Base-by-base conservation (phyloP, 805 yeast genomes). In the Zygosaccharomyces bisporus region DNA sequence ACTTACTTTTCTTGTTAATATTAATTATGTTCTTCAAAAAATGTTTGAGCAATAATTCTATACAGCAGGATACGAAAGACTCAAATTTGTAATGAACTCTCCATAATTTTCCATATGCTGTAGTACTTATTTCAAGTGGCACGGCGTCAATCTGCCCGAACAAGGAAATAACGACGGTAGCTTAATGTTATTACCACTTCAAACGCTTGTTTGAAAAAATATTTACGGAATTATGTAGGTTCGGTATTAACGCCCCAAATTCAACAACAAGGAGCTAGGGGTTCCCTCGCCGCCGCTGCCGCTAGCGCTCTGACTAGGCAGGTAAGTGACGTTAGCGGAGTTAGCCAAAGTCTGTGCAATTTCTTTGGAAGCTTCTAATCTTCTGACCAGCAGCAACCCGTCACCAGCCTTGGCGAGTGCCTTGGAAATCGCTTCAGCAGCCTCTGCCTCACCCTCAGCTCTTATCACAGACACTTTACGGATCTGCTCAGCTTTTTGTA, bases 381-480 rank as follows among this genome's bases (percentile, higher is more conserved):
- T 80, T 76, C 99, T 80, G 58, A 93, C 90, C 73, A 86, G 77
- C 62, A 93, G 74, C 56, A 93, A 75, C 54, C 98, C 98, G 62
- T 93, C 98, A 66, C 99, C 99, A 18, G 95, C 89, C 72, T 89
- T 90, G 43, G 83, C 79, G 54, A 93, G 77, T 4, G 98, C 97
- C 68, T 82, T 86, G 27, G 96, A 88, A 51, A 93, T 93, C 49
- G 81, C 81, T 49, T 93, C 98, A 3, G 99, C 99, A 46, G 96
- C 88, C 68, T 93, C 98, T 40, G 99, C 99, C 71, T 93, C 99
- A 70, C 98, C 99, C 70, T 93, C 99, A 21, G 99, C 99, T 60
- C 98, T 81, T 55, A 93, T 90, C 58, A 93, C 88, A 38, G 86
- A 73, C 2, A 98, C 99, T 67, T 85, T 90, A 64, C 95, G 80